These are phyloP conservation scores for Fragosphaeria purpurea DNA, from an alignment of 2,329 filamentous ascomycete genomes.

Conservation along the genomic window DNA sequence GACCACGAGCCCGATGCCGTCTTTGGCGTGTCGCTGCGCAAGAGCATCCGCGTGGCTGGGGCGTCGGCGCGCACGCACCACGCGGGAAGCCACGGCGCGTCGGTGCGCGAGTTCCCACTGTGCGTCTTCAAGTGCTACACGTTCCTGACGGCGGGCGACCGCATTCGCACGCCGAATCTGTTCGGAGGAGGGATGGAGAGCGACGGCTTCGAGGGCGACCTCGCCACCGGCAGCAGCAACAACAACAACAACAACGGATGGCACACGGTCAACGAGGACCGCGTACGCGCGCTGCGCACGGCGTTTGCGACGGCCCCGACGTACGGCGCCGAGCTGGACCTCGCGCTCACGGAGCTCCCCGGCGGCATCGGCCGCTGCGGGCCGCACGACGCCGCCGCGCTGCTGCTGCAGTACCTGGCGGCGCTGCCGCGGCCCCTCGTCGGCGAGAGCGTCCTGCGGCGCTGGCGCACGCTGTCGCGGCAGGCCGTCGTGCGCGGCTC, in stretches of 20 bases:
- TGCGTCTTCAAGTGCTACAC: conserved; percentile 30
- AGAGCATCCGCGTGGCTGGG: conserved; percentile 29
- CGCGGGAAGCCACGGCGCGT: conserved; percentile 22
- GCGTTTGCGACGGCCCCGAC: conserved; percentile 25
- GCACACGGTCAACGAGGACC: conserved; percentile 14
- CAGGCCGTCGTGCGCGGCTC: conserved; percentile 27
- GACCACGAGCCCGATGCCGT: conserved; percentile 19
- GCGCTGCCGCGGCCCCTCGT: conserved; percentile 30
- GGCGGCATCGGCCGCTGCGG: conserved; percentile 17
- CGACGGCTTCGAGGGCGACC: conserved; percentile 23
- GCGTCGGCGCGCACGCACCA: conserved; percentile 30
- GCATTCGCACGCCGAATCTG: conserved; percentile 25
- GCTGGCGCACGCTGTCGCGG: conserved; percentile 30
- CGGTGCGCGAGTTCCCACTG: conserved; percentile 29
- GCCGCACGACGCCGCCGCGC: conserved; percentile 31
- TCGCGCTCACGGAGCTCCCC: not conserved
- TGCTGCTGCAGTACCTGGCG: conserved; percentile 29
- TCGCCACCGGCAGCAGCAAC: conserved; percentile 22
- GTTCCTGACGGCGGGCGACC: conserved; percentile 25
- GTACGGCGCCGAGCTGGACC: conserved; percentile 28
- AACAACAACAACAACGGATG: conserved; percentile 10
- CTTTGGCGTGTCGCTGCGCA: conserved; percentile 30
- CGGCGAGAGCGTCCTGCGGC: conserved; percentile 26
- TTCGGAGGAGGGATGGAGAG: conserved; percentile 26
- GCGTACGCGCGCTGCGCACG: conserved; percentile 26